Evolutionary conservation across 2,329 filamentous ascomycete species (phyloP), one percentile per base, ranked within the genome.

Genomic region (Blastomyces silverae): DNA sequence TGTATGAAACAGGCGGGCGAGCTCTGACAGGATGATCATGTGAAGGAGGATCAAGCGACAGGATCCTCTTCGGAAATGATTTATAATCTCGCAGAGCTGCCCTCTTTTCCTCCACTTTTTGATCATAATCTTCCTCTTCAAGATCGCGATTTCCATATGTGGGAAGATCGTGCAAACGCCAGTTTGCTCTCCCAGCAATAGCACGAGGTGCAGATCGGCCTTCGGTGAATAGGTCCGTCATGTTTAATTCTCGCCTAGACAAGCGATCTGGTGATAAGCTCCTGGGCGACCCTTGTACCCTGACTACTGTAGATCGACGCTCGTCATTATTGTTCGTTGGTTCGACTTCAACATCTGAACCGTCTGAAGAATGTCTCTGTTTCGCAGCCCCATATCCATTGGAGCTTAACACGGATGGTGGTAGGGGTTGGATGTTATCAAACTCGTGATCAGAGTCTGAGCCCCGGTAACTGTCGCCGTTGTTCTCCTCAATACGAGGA

Each of bases 51-150:
- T 83, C 82, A 58, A 84, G 75, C 31, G 76, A 80, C 57, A 85
- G 73, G 17, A 82, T 75, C 55, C 79, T 80, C 58, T 82, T 82
- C 15, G 81, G 80, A 62, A 77, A 76, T 11, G 77, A 76, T 66
- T 81, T 79, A 72, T 81, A 85, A 69, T 83, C 78, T 61, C 74
- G 75, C 39, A 81, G 70, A 15, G 78, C 77, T 46, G 78, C 77
- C 66, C 76, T 72, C 64, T 78, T 76, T 59, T 79, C 77, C 64
- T 79, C 78, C 58, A 77, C 69, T 57, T 75, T 76, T 56, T 76
- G 75, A 42, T 74, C 74, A 66, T 74, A 77, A 34, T 77, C 74
- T 42, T 62, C 44, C 60, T 75, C 74, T 60, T 73, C 74, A 4
- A 73, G 73, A 28, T 68, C 69, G 60, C 68, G 71, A 48, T 71